A percentile compares a stretch with the other conserved stretches of the same genome.
Evolutionary conservation across 805 yeast genomes (phyloP).

Genomic region (Saccharomycopsis fodiens): DNA sequence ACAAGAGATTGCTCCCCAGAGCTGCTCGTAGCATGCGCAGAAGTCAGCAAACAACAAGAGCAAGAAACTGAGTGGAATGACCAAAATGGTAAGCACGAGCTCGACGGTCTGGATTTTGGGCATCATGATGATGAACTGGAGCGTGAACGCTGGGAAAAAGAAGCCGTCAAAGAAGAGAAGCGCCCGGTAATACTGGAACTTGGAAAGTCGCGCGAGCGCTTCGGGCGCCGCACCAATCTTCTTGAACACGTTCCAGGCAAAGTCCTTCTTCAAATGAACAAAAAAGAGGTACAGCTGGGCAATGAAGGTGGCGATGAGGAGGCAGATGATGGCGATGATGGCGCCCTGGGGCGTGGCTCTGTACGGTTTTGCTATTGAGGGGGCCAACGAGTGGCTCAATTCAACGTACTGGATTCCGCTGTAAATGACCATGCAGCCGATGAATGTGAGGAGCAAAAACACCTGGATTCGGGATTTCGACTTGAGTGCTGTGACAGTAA

Average conservation of each 20-base stretch:
- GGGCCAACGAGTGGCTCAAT: conserved; percentile 23
- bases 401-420: conserved; percentile 36
- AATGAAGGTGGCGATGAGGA: conserved; percentile 29
- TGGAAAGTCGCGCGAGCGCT: conserved; percentile 27
- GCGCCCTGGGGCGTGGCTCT: conserved; percentile 28
- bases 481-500: conserved; percentile 29
- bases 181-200: conserved; percentile 31
- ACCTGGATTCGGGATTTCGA: conserved; percentile 31
- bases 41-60: conserved; percentile 30
- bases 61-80: conserved; percentile 28
- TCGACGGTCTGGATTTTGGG: conserved; percentile 29
- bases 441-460: conserved; percentile 29
- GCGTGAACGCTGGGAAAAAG: conserved; percentile 35
- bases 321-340: conserved; percentile 31
- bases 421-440: conserved; percentile 34
- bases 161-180: conserved; percentile 28
- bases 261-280: conserved; percentile 27
- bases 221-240: conserved; percentile 33
- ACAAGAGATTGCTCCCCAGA: conserved; percentile 24
- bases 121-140: conserved; percentile 36
- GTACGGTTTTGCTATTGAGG: conserved; percentile 24
- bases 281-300: conserved; percentile 27
- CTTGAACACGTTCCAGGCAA: conserved; percentile 33
- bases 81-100: conserved; percentile 33
- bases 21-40: conserved; percentile 29